Percentiles rank a stretch among this genome's conserved stretches.
These are phyloP conservation scores for Coemansia sp. DNA, from an alignment of 192 early-diverging fungal genomes.

Conservation along the genomic window DNA sequence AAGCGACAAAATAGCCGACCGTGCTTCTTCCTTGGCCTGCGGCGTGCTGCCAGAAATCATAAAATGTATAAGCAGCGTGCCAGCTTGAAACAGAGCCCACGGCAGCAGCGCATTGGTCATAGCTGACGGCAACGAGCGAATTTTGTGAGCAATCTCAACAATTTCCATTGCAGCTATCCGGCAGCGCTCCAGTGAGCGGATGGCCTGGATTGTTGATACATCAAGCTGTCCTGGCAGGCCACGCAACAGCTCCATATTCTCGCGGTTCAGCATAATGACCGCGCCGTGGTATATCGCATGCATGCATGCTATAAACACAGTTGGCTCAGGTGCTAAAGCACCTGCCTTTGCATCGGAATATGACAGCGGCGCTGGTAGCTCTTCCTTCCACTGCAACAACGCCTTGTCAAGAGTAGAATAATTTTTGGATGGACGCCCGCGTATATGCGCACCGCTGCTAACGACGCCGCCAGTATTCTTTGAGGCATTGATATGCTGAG, in stretches of 20 bases:
- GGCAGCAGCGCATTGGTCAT: conserved; percentile 52
- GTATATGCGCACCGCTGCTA: neutral
- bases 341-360: conserved; percentile 22
- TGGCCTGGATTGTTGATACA: conserved; percentile 46
- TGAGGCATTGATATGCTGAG: conserved; percentile 44
- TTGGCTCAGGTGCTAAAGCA: conserved; percentile 25
- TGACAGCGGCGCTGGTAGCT: conserved; percentile 36
- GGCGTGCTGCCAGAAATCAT: conserved; percentile 52
- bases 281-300: conserved; percentile 51
- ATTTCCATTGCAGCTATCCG: conserved; percentile 51
- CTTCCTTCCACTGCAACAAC: conserved; percentile 50
- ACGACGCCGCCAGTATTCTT: conserved; percentile 7
- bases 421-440: conserved; percentile 17
- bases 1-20: conserved; percentile 44
- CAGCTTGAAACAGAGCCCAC: conserved; percentile 54
- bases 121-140: conserved; percentile 42
- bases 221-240: conserved; percentile 47
- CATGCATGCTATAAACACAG: conserved; percentile 47
- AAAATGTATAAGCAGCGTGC: conserved; percentile 55
- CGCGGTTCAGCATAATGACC: conserved; percentile 52
- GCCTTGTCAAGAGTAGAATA: conserved; percentile 34
- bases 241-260: conserved; percentile 51
- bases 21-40: conserved; percentile 52
- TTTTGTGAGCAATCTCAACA: conserved; percentile 47
- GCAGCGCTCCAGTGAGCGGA: conserved; percentile 50